Evolutionary conservation across 2,329 filamentous ascomycete species (phyloP).

Genomic region (Iodosphaeria phyllophila): DNA sequence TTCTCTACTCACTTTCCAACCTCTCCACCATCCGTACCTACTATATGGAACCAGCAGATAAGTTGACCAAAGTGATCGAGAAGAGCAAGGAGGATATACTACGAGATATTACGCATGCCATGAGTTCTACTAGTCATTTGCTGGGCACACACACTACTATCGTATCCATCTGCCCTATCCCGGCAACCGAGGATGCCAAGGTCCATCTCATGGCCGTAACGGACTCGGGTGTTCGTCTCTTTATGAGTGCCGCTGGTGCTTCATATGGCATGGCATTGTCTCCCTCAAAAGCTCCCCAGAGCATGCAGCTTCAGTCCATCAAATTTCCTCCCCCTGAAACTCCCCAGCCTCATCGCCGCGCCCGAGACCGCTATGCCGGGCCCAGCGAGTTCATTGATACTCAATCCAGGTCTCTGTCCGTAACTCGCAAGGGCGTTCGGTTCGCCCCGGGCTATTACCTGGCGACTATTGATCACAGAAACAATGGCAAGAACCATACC

Average conservation of each 20-base stretch:
- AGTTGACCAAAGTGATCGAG: slow-evolving; percentile 44
- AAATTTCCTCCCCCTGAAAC: slow-evolving; percentile 61
- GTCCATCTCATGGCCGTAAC: slow-evolving; percentile 83
- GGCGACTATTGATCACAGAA: slow-evolving; percentile 54
- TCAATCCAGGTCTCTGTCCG: slow-evolving; percentile 27
- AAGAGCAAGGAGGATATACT: slow-evolving; percentile 42
- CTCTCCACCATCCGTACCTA: slow-evolving; percentile 82
- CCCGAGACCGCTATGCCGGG: slow-evolving; percentile 10
- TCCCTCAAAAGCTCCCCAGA: slow-evolving; percentile 55
- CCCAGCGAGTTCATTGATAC: slow-evolving; percentile 22
- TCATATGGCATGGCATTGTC: slow-evolving; percentile 44
- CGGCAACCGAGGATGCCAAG: slow-evolving; percentile 59
- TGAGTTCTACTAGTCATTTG: slow-evolving; percentile 56
- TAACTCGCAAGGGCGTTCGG: slow-evolving; percentile 32
- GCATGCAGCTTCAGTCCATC: slow-evolving; percentile 95
- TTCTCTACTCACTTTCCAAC: slow-evolving; percentile 82
- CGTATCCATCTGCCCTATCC: slow-evolving; percentile 71
- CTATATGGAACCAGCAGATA: slow-evolving; percentile 53
- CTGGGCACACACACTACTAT: slow-evolving; percentile 54
- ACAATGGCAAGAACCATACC: slow-evolving; percentile 37
- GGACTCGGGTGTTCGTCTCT: slow-evolving; percentile 76
- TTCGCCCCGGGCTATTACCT: slow-evolving; percentile 87
- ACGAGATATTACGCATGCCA: slow-evolving; percentile 59
- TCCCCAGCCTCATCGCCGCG: slow-evolving; percentile 10
- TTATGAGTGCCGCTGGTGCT: slow-evolving; percentile 75